These are phyloP conservation scores for Aspergillus sp. DNA, from an alignment of 2,329 filamentous ascomycete species.

Conservation along the genomic window DNA sequence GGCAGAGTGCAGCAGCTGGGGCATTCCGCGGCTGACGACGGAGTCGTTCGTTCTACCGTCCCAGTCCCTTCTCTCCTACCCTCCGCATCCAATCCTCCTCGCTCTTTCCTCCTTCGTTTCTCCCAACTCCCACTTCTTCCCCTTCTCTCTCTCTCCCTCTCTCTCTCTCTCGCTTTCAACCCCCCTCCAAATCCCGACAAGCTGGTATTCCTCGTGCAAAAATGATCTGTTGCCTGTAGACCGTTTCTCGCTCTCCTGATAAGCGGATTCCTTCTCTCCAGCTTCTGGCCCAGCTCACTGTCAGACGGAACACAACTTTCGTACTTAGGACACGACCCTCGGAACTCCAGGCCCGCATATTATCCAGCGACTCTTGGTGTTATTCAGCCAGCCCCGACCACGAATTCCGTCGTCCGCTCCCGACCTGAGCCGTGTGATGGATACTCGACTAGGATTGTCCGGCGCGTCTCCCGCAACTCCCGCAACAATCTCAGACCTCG, in stretches of 20 bases:
- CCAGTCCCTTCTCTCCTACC: conserved; percentile 5
- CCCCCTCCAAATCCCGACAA: background rate
- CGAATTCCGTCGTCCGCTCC: conserved; percentile 1
- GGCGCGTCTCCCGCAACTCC: conserved; percentile 35
- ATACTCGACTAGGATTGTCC: conserved; percentile 26
- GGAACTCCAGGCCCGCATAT: background rate
- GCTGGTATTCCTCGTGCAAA: background rate
- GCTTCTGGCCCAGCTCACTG: background rate
- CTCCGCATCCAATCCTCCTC: background rate
- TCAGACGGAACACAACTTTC: conserved; percentile 4
- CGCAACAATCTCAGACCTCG: conserved; percentile 28
- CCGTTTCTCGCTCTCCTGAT: conserved; percentile 2
- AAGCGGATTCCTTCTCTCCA: conserved; percentile 8
- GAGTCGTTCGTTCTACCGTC: background rate
- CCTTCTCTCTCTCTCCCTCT: background rate
- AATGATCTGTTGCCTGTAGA: conserved; percentile 3
- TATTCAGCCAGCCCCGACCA: background rate
- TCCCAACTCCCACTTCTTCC: conserved; percentile 2
- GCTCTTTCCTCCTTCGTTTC: conserved; percentile 9
- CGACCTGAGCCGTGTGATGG: conserved; percentile 23
- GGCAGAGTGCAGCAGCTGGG: background rate
- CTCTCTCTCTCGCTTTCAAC: background rate
- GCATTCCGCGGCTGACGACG: conserved; percentile 18
- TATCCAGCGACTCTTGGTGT: background rate
- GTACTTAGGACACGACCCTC: background rate